Base-by-base conservation (phyloP, 805 yeast genomes). In the Nakazawaea laoshanensis region DNA sequence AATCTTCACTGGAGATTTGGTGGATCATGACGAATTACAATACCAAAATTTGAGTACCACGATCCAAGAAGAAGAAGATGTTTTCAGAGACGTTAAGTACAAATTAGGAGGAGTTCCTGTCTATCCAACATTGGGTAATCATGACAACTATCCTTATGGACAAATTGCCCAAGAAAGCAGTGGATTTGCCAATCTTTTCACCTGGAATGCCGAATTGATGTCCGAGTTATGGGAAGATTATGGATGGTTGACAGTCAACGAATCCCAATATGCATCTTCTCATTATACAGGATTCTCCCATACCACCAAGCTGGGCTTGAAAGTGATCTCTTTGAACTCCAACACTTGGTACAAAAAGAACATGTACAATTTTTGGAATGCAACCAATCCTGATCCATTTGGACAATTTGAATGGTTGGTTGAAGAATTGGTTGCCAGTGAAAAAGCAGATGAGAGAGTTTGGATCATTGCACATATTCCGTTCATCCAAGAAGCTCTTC, bases 391-490 rank as follows among this genome's bases (percentile, higher is more conserved):
- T 8, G 85, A 78, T 43, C 60, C 68, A 16, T 76, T 77, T 46
- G 86, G 85, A 2, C 72, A 69, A 42, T 62, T 79, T 58, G 55
- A 68, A 42, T 80, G 77, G 49, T 53, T 79, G 40, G 67, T 75
- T 32, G 66, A 70, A 33, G 86, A 80, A 55, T 59, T 79, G 33
- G 50, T 68, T 11, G 77, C 65, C 28, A 63, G 78, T 42, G 87
- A 79, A 52, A 36, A 44, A 22, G 59, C 57, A 6, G 72, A 69
- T 32, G 74, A 77, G 51, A 60, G 79, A 44, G 87, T 75, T 13
- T 79, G 87, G 87, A 63, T 79, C 37, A 62, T 76, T 44, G 74
- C 81, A 14, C 87, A 79, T 49, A 72, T 79, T 35, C 85, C 88
- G 28, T 55, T 67, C 16, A 61, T 68, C n/a, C 64, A 57, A 40